Base-by-base conservation (phyloP, 495 filamentous ascomycete genomes). In the Tuber brumale region DNA sequence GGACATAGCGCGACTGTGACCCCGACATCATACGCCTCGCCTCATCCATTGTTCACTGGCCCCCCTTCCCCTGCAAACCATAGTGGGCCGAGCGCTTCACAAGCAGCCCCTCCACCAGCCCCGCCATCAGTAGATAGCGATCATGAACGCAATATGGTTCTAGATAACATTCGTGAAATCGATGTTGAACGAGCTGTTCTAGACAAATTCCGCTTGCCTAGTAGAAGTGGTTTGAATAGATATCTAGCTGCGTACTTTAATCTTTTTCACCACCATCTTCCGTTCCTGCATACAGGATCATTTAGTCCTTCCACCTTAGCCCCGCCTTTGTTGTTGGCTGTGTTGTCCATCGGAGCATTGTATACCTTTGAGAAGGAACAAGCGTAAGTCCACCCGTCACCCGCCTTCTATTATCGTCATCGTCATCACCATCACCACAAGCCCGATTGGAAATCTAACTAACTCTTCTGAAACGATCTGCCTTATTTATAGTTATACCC, bases 331-430 rank as follows among this genome's bases (percentile, higher is more conserved):
- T 86, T 99, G 44, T 89, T 98, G 43, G 93, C 95, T 14, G 94
- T 97, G 14, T 87, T 98, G 75, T 98, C 96, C 10, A 97, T 99
- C 78, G 95, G 95, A 79, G 94, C 95, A 19, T 86, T 99, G 74
- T 99, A 99, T 85, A 93, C 94, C 16, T 98, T 99, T 82, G 94
- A 98, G 83, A 93, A 96, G 82, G 95, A 97, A 79, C 91, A 96
- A 82, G 96, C 96, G 19, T 91, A 83, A 81, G 81, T 81, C 70
- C 48, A 77, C 57, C 37, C 51, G 42, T 23, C 27, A 46, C 44
- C n/a, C 31, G 18, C 31, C 39, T 44, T 19, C 35, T 21, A 37
- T 76, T 74, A 39, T 45, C 31, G 75, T 74, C 43, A 39, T 44
- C 76, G 31, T 45, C 31, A 76, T 74, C 43, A 39, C 51, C 76